Evolutionary conservation across 495 filamentous ascomycete species (phyloP), one percentile per base, ranked within the genome.

Genomic region (Lasiosphaeris hirsuta): DNA sequence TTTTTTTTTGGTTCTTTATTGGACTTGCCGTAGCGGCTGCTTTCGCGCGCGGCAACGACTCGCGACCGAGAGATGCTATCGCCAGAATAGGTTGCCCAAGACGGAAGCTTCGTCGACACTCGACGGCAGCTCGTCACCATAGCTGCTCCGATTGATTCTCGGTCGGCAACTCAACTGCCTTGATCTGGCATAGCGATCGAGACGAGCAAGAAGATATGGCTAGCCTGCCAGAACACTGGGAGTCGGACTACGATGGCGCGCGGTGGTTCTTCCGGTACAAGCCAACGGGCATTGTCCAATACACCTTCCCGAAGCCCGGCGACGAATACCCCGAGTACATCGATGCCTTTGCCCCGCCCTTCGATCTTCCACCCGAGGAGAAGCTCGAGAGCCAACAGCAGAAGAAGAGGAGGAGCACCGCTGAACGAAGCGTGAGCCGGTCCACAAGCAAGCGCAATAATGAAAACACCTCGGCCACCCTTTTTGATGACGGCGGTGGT

Each of bases 181-280:
- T n/a, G 43, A 4, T 46, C 18, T 17, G 43, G 18, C 10, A 36
- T 35, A 18, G 13, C 15, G 13, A 44, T 13, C 33, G 15, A 15
- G 42, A 17, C 53, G 10, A 65, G 23, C 7, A 17, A 35, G 10
- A 11, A 11, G 45, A 17, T 3, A 76, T 77, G 72, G 51, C 72
- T 15, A 56, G 51, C 48, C 70, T 80, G 34, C 76, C 76, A 0
- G 70, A 73, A 15, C 72, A 72, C 52, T 80, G 77, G 77, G 72
- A 78, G 49, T 70, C 64, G 54, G 77, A 77, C 50, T 78, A 80
- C 56, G 77, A 80, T 44, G 75, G 75, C 30, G 66, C 48, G 33
- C 72, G 77, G 10, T 80, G 77, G 77, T 71, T 76, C 41, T 80
- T 73, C 46, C 69, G 73, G 34, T 79, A 72, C 53, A 75, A 66